phyloP scores from a whole-genome alignment of 176 grass and related monocot species.

The Panicum miliaceum region DNA sequence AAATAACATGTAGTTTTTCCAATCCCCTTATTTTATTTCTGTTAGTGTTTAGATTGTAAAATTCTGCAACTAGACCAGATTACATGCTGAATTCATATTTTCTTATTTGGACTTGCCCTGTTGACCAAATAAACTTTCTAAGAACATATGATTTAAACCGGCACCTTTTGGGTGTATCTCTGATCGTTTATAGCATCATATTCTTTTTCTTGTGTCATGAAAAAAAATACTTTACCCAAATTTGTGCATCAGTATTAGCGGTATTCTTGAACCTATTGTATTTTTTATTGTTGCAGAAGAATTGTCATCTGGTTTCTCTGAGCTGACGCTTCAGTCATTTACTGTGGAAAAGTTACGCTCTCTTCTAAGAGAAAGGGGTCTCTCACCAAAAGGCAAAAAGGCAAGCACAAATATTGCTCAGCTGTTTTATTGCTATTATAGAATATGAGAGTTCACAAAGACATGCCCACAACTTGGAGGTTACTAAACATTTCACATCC shows the following conservation, averaged over 20 bases:
- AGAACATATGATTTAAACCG: background rate
- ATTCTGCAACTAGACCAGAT: background rate
- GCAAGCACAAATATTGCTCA: conserved; percentile 33
- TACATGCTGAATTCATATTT: background rate
- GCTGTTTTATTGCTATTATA: conserved; percentile 1
- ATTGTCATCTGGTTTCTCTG: conserved; percentile 47
- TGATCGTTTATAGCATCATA: background rate
- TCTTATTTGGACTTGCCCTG: background rate
- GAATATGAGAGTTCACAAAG: background rate
- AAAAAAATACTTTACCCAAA: background rate
- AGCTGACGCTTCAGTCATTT: conserved; percentile 63
- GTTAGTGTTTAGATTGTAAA: background rate
- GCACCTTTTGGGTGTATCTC: background rate
- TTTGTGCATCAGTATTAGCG: background rate
- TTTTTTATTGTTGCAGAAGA: conserved; percentile 13
- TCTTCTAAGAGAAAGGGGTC: conserved; percentile 70
- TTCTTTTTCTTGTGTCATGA: background rate
- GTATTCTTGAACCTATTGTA: background rate
- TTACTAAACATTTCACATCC: background rate
- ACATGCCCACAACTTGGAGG: background rate
- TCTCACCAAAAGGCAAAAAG: conserved; percentile 76
- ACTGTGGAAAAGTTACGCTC: conserved; percentile 68
- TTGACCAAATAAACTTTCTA: background rate
- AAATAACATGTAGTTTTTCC: background rate
- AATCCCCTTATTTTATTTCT: background rate